Percentiles rank a stretch among this genome's conserved stretches.
Conservation (phyloP, 805 yeast genomes). For the Wickerhamomyces strasburgensis region DNA sequence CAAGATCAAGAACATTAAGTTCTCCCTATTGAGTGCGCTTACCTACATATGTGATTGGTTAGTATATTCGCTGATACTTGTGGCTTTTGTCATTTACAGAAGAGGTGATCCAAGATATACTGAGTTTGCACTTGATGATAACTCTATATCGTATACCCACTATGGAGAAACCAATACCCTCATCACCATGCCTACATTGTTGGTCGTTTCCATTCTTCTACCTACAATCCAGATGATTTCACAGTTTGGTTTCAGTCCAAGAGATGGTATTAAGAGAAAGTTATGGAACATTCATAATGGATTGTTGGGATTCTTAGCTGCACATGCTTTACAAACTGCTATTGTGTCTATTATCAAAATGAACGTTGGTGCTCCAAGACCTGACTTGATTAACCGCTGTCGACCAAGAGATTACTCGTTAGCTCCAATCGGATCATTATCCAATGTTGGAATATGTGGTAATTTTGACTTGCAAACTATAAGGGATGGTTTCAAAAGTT, state of each 20-base stretch:
- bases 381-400: slow-evolving; percentile 50
- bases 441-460: slow-evolving; percentile 44
- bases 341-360: slow-evolving; percentile 43
- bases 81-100: slow-evolving; percentile 28
- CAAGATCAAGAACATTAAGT: slow-evolving; percentile 19
- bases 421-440: slow-evolving; percentile 33
- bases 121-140: slow-evolving; percentile 36
- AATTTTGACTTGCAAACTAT: slow-evolving; percentile 30
- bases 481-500: slow-evolving; percentile 50
- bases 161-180: slow-evolving; percentile 28
- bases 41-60: slow-evolving; percentile 32
- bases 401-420: slow-evolving; percentile 32
- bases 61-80: slow-evolving; percentile 16
- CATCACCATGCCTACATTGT: slow-evolving; percentile 29
- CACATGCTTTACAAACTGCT: slow-evolving; percentile 33
- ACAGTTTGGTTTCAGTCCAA: slow-evolving; percentile 17
- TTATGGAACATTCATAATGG: slow-evolving; percentile 40
- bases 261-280: slow-evolving; percentile 19
- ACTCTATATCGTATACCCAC: slow-evolving; percentile 30
- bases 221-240: slow-evolving; percentile 31
- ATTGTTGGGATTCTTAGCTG: slow-evolving; percentile 32
- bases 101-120: slow-evolving; percentile 32
- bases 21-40: slow-evolving; percentile 26
- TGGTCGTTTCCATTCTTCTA: slow-evolving; percentile 26
- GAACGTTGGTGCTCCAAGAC: slow-evolving; percentile 44